Evolutionary conservation across 2,329 filamentous ascomycete genomes (phyloP).

Genomic region (Fusarium piperis): DNA sequence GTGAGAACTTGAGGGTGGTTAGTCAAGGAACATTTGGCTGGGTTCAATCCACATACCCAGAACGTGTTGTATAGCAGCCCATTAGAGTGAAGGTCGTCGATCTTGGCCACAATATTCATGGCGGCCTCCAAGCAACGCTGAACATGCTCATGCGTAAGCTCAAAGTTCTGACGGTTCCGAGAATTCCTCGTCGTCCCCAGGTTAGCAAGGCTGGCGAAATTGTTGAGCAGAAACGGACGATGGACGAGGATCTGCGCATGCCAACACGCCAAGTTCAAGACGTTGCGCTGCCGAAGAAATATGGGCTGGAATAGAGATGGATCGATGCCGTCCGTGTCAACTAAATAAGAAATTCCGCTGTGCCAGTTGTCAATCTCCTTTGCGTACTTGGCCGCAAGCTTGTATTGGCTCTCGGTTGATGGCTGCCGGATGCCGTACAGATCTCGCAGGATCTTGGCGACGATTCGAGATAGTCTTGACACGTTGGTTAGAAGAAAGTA

Average conservation of each 20-base stretch:
- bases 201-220: slow-evolving; percentile 41
- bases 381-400: slow-evolving; percentile 43
- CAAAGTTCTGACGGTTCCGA: slow-evolving; percentile 37
- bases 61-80: slow-evolving; percentile 19
- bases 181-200: slow-evolving; percentile 1
- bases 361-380: slow-evolving; percentile 49
- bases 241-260: slow-evolving; percentile 54
- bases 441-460: slow-evolving; percentile 47
- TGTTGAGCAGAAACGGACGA: slow-evolving; percentile 50
- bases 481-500: slow-evolving; percentile 40
- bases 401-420: slow-evolving; percentile 38
- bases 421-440: slow-evolving; percentile 48
- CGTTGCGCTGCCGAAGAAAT: slow-evolving; percentile 53
- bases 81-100: slow-evolving; percentile 41
- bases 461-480: slow-evolving; percentile 44
- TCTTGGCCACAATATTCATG: slow-evolving; percentile 50
- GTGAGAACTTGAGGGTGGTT: slow-evolving; percentile 47
- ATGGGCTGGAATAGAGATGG: slow-evolving; percentile 48
- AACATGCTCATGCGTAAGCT: slow-evolving; percentile 31
- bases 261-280: slow-evolving; percentile 54
- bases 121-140: slow-evolving; percentile 52
- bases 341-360: slow-evolving; percentile 46
- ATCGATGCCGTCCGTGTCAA: slow-evolving; percentile 50
- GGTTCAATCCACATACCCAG: not conserved
- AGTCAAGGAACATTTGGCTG: slow-evolving; percentile 45